Base-by-base conservation (phyloP, 768 basidiomycete species). In the Suillus spraguei region DNA sequence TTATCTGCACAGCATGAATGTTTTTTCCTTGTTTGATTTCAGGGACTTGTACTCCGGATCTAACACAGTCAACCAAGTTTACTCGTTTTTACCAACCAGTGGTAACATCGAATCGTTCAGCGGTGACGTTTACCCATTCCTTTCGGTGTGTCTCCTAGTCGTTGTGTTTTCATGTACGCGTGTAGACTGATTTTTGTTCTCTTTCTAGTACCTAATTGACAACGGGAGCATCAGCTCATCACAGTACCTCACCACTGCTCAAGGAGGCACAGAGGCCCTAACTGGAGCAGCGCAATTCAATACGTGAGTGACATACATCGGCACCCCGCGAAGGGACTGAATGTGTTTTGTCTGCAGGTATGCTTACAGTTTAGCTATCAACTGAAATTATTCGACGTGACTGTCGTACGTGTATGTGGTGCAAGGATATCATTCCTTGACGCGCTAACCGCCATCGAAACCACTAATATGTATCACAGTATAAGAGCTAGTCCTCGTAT, bases 231-330 rank as follows among this genome's bases (percentile, higher is more conserved):
- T 90, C 22, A 71, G 73, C 64, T 69, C 80, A 7, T 81, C 84
- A 2, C 82, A 90, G 67, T 90, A 81, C 73, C 77, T 90, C 59
- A 81, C 72, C 46, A 85, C 81, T 14, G 81, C 81, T 1, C 87
- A 90, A 67, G 87, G 80, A 10, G 89, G 89, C 8, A 85, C 85
- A 0, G 89, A 90, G 72, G 83, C 83, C 14, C 86, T 83, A 0
- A 78, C 78, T 16, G 87, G 87, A 22, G 76, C 78, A 39, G 86
- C 83, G 8, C 81, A 78, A 0, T 73, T 89, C 9, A 80, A 77
- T 0, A 84, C 83, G 87, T 88, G 66, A 69, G 84, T 74, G 36
- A 11, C 7, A 17, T 41, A 13, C 2, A 41, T 58, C 5, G 17
- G 17, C 28, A 22, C 44, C 50, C 33, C 49, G 38, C 41, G 24